phyloP scores from a whole-genome alignment of 257 asterid species.

The Galeopsis tetrahit region DNA sequence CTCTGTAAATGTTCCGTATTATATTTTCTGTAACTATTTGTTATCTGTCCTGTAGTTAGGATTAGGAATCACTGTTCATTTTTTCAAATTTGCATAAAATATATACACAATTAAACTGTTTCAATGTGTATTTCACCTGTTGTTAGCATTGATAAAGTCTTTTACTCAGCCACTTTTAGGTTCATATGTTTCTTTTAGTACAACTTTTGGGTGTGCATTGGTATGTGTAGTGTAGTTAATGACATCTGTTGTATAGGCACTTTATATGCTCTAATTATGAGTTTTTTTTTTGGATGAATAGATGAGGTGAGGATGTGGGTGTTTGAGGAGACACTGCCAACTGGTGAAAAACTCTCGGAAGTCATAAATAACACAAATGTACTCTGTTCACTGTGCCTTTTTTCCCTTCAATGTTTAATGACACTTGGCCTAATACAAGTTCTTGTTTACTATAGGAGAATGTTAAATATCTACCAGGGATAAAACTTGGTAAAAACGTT shows the following conservation, averaged over 20 bases:
- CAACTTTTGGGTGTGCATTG: not conserved
- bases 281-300: constrained; percentile 30
- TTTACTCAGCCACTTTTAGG: not conserved
- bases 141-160: not conserved
- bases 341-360: constrained; percentile 70
- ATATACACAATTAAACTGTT: not conserved
- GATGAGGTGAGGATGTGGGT: constrained; percentile 95
- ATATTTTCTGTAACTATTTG: not conserved
- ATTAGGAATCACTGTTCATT: no score
- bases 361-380: constrained; percentile 74
- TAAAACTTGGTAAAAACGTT: constrained; percentile 83
- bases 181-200: not conserved
- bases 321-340: constrained; percentile 69
- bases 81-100: not conserved
- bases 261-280: not conserved
- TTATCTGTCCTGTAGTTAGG: not conserved
- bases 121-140: no score
- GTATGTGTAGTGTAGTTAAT: not conserved
- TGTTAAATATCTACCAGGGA: constrained; percentile 85
- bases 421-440: not conserved
- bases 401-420: not conserved
- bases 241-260: not conserved
- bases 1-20: no score
- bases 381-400: constrained; percentile 28
- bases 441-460: constrained; percentile 58